These are phyloP conservation scores for Nosema bombycis DNA, from an alignment of 371 early-diverging fungal species.

Conservation along the genomic window DNA sequence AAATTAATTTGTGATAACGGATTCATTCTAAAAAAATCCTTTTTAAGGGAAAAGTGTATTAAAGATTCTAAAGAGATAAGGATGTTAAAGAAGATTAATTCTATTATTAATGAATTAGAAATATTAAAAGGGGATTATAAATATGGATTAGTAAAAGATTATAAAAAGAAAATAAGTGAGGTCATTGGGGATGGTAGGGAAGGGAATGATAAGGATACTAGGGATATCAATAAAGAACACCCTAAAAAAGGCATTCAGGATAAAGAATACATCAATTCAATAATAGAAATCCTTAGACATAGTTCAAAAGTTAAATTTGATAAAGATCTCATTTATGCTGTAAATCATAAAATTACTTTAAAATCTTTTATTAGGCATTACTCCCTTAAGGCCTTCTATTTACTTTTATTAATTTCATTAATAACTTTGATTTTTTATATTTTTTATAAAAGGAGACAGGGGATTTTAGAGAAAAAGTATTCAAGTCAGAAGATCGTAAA, in stretches of 20 bases:
- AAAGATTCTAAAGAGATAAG: neutral
- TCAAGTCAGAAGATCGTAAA: slow-evolving; percentile 26
- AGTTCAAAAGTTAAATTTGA: slow-evolving; percentile 12
- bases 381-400: slow-evolving; percentile 7
- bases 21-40: slow-evolving; percentile 24
- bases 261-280: too few species aligned
- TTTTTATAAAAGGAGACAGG: slow-evolving; percentile 7
- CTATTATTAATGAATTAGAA: slow-evolving; percentile 36
- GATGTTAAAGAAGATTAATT: slow-evolving; percentile 3
- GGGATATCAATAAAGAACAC: neutral
- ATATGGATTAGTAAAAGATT: slow-evolving; percentile 22
- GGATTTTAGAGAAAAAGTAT: neutral
- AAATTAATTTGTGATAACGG: slow-evolving; percentile 43
- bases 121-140: slow-evolving; percentile 40
- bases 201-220: slow-evolving; percentile 13
- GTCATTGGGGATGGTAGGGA: slow-evolving; percentile 31
- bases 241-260: too few species aligned
- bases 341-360: slow-evolving; percentile 19
- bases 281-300: slow-evolving; percentile 12
- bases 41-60: slow-evolving; percentile 44
- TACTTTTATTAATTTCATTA: slow-evolving; percentile 12
- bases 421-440: slow-evolving; percentile 16
- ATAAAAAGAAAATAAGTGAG: slow-evolving; percentile 1
- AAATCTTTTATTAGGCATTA: slow-evolving; percentile 35
- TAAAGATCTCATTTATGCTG: slow-evolving; percentile 18